Conservation (phyloP, 441 rosid species). For the Kokia cookei region DNA sequence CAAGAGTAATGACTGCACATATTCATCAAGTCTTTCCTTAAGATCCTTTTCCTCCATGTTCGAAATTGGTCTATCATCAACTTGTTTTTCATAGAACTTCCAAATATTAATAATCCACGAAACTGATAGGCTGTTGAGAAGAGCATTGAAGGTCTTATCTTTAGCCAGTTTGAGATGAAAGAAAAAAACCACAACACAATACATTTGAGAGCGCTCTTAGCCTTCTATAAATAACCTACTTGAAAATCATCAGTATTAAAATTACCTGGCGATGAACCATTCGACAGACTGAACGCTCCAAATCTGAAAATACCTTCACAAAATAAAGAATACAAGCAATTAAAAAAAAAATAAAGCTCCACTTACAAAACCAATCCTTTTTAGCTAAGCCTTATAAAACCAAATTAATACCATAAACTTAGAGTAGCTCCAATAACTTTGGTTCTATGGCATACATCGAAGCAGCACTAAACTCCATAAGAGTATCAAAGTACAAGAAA, state of each 20-base stretch:
- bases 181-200: background rate
- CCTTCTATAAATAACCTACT: background rate
- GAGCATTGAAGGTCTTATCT: background rate
- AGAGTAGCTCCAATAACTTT: background rate
- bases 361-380: background rate
- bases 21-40: background rate
- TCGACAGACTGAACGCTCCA: constrained; percentile 71
- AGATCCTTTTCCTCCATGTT: background rate
- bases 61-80: background rate
- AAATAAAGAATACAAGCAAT: constrained; percentile 7
- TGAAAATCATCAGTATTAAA: background rate
- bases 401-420: background rate
- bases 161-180: background rate
- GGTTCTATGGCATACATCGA: background rate
- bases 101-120: background rate
- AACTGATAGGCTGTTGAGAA: background rate
- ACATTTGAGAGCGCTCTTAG: background rate
- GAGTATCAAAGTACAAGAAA: background rate
- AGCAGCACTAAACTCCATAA: background rate
- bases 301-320: constrained; percentile 73
- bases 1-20: background rate
- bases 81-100: background rate
- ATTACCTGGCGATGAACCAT: constrained; percentile 71
- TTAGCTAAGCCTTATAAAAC: background rate
- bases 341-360: background rate